phyloP scores from a whole-genome alignment of 2,329 filamentous ascomycete species.

The Epichloe amarillans region DNA sequence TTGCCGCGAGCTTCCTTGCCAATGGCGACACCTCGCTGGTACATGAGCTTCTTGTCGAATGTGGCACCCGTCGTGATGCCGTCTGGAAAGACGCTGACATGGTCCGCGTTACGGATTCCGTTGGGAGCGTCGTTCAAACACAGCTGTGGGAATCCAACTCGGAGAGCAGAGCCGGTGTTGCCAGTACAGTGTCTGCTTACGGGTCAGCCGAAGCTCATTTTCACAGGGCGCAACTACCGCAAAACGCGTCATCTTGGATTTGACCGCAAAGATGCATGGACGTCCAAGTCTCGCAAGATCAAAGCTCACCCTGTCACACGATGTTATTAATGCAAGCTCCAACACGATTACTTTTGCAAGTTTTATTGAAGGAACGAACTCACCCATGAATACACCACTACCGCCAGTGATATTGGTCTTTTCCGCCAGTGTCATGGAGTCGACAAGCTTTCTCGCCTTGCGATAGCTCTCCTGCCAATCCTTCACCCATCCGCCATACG shows the following conservation, averaged over 20 bases:
- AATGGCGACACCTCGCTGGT: conserved; percentile 51
- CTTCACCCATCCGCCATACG: conserved; percentile 55
- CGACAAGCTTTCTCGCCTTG: conserved; percentile 55
- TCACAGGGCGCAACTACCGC: not conserved
- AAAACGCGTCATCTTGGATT: not conserved
- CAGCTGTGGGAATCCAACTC: conserved; percentile 59
- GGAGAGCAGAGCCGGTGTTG: conserved; percentile 57
- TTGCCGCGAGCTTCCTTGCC: conserved; percentile 62
- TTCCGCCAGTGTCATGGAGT: conserved; percentile 66
- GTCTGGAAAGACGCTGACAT: conserved; percentile 63
- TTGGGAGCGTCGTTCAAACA: conserved; percentile 60
- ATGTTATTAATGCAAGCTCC: not conserved
- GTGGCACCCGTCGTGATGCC: conserved; percentile 68
- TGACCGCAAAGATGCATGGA: not conserved
- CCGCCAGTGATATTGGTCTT: conserved; percentile 68
- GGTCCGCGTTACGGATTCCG: conserved; percentile 59
- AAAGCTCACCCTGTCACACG: conserved; percentile 1
- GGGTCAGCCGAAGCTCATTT: not conserved
- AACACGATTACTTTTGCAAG: not conserved
- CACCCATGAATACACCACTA: conserved; percentile 58
- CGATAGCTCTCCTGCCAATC: conserved; percentile 58
- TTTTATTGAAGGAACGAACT: not conserved
- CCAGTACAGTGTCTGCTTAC: conserved; percentile 50
- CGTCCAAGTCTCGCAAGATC: not conserved
- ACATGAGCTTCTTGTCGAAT: conserved; percentile 60